Percentiles rank a stretch among this genome's conserved stretches.
These are phyloP conservation scores for Kluyveromyces sp. DNA, from an alignment of 1,139 yeast species.

Conservation along the genomic window DNA sequence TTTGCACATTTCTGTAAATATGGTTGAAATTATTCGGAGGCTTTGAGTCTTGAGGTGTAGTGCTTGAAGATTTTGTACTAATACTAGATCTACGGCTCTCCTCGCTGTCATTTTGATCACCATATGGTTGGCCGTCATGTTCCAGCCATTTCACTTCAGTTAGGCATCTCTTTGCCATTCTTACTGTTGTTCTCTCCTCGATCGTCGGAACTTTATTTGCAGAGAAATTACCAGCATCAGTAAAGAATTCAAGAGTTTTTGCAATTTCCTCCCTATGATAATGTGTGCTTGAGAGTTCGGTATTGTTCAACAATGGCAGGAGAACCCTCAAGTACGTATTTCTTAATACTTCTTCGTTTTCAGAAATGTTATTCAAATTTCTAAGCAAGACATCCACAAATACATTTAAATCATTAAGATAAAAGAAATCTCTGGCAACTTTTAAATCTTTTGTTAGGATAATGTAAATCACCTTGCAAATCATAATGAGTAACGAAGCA, in stretches of 20 bases:
- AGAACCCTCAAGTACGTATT: conserved; percentile 73
- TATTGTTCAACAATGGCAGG: conserved; percentile 59
- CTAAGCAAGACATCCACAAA: conserved; percentile 78
- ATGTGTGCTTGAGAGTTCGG: conserved; percentile 49
- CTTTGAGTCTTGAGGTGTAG: conserved; percentile 5
- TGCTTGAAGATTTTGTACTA: conserved; percentile 14
- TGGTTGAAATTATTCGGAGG: conserved; percentile 4
- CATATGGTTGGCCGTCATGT: conserved; percentile 7
- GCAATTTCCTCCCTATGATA: conserved; percentile 54
- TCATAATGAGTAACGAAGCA: conserved; percentile 63
- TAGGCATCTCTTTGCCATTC: conserved; percentile 58
- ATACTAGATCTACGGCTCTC: conserved; percentile 7
- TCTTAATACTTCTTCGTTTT: conserved; percentile 53
- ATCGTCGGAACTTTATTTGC: conserved; percentile 22
- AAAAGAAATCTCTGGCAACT: conserved; percentile 49
- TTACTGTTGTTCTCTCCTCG: conserved; percentile 40
- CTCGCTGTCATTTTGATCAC: conserved; percentile 12
- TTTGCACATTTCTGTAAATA: conserved; percentile 12
- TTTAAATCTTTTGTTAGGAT: conserved; percentile 64
- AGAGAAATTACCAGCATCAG: conserved; percentile 28
- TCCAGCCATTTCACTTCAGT: conserved; percentile 47
- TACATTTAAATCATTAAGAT: conserved; percentile 78
- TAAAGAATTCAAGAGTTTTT: conserved; percentile 43
- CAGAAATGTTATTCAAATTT: conserved; percentile 63
- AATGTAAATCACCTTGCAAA: conserved; percentile 67